Evolutionary conservation across 176 grass and related monocot genomes (phyloP).

Genomic region (Oryza rufipogon): DNA sequence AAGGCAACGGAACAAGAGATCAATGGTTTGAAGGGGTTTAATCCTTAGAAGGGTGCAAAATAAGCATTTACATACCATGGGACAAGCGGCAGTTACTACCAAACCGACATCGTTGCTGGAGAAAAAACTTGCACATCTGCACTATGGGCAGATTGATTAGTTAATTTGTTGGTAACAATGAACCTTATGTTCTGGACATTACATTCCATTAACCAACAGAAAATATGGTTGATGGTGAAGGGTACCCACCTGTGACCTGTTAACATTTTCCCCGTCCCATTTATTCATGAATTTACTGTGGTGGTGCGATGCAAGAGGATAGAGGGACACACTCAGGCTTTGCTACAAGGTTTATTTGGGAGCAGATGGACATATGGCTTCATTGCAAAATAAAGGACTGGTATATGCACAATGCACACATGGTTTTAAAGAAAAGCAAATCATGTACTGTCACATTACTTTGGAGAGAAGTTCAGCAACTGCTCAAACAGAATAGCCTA

Average conservation of each 20-base stretch:
- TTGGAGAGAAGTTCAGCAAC: background rate
- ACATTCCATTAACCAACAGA: constrained; percentile 32
- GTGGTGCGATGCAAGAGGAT: background rate
- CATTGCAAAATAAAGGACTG: background rate
- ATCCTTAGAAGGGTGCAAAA: constrained; percentile 20
- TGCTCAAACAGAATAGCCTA: background rate
- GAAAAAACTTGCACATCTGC: constrained; percentile 99
- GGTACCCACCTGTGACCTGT: constrained; percentile 25
- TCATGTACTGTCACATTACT: background rate
- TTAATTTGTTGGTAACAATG: constrained; percentile 34
- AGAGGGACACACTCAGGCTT: background rate
- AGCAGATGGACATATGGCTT: background rate
- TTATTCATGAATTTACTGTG: background rate
- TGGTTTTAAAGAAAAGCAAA: constrained; percentile 11
- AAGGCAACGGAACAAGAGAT: background rate
- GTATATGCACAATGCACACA: background rate
- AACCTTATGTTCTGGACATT: background rate
- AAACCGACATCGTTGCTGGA: constrained; percentile 97
- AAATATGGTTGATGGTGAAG: constrained; percentile 19
- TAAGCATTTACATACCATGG: constrained; percentile 82
- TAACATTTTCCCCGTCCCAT: background rate
- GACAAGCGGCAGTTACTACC: constrained; percentile 92
- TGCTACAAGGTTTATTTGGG: background rate
- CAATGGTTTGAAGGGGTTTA: constrained; percentile 19
- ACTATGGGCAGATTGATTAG: constrained; percentile 66